Percentiles rank a stretch among this genome's conserved stretches.
Conservation (phyloP, 148 eudicot species). For the Limonium bicolor region DNA sequence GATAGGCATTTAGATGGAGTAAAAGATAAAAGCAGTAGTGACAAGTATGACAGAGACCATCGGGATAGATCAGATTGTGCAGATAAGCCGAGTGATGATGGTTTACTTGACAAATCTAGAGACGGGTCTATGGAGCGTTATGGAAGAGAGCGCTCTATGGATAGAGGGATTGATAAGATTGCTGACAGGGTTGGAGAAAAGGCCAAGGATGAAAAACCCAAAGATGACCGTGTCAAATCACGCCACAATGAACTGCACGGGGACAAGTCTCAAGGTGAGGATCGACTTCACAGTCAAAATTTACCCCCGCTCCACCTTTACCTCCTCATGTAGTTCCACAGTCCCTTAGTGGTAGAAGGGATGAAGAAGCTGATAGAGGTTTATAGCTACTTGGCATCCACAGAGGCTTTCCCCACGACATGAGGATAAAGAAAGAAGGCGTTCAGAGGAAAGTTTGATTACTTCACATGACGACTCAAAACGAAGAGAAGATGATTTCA, state of each 20-base stretch:
- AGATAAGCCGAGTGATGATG: constrained; percentile 65
- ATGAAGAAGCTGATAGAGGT: constrained; percentile 92
- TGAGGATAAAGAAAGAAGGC: constrained; percentile 86
- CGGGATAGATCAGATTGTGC: constrained; percentile 49
- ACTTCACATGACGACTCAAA: constrained; percentile 56
- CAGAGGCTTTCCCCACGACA: constrained; percentile 92
- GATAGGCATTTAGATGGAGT: constrained; percentile 48
- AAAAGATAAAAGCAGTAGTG: constrained; percentile 62
- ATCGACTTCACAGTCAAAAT: constrained; percentile 63
- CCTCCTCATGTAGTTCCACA: constrained; percentile 89
- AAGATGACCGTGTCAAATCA: constrained; percentile 68
- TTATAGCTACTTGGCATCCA: constrained; percentile 53
- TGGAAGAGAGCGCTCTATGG: constrained; percentile 78
- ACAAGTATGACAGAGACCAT: constrained; percentile 66
- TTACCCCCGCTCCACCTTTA: constrained; percentile 96
- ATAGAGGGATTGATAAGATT: constrained; percentile 53
- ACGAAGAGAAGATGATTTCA: constrained; percentile 84
- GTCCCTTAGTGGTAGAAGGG: constrained; percentile 59
- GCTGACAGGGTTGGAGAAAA: constrained; percentile 47
- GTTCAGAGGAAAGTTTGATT: constrained; percentile 71
- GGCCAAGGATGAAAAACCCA: constrained; percentile 59
- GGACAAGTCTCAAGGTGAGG: constrained; percentile 63
- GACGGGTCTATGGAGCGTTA: constrained; percentile 80
- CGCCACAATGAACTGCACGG: constrained; percentile 43
- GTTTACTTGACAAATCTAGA: constrained; percentile 47